These are phyloP conservation scores for Tremella yokohamensis DNA, from an alignment of 768 basidiomycete genomes.

Conservation along the genomic window DNA sequence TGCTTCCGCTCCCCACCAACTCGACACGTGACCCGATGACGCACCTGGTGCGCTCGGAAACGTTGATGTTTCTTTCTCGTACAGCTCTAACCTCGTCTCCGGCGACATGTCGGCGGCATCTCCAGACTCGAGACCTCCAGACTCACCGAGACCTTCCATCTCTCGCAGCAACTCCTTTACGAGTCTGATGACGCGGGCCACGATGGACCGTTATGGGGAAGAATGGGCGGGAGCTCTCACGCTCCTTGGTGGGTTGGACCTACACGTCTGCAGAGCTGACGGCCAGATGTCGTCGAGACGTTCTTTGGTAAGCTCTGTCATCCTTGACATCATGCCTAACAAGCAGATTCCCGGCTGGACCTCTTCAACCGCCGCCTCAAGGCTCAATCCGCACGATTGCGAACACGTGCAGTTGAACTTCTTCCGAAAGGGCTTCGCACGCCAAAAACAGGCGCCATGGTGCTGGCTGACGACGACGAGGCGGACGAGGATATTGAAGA, in stretches of 20 bases:
- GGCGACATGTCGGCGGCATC: no score
- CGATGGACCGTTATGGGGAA: constrained; percentile 56
- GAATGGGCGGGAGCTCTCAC: constrained; percentile 69
- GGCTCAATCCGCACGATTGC: constrained; percentile 79
- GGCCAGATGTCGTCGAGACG: constrained; percentile 83
- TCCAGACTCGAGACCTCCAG: background rate
- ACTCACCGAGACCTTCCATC: constrained; percentile 12
- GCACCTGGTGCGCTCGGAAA: no score
- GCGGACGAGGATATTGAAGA: constrained; percentile 11
- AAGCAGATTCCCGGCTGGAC: constrained; percentile 64
- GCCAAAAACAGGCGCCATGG: constrained; percentile 33
- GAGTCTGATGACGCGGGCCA: constrained; percentile 17
- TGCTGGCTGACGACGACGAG: constrained; percentile 29
- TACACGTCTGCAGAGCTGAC: background rate
- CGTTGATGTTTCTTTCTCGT: no score
- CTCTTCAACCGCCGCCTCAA: constrained; percentile 68
- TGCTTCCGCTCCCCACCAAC: no score
- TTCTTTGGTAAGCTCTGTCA: constrained; percentile 58
- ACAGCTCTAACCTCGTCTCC: no score
- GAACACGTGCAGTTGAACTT: constrained; percentile 73
- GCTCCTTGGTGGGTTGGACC: constrained; percentile 63
- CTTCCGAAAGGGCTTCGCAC: constrained; percentile 59
- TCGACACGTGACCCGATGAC: no score
- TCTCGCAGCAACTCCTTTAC: constrained; percentile 20
- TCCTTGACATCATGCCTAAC: background rate